These are phyloP conservation scores for Aristolochia californica DNA, from an alignment of 164 flowering plant species.

Conservation along the genomic window DNA sequence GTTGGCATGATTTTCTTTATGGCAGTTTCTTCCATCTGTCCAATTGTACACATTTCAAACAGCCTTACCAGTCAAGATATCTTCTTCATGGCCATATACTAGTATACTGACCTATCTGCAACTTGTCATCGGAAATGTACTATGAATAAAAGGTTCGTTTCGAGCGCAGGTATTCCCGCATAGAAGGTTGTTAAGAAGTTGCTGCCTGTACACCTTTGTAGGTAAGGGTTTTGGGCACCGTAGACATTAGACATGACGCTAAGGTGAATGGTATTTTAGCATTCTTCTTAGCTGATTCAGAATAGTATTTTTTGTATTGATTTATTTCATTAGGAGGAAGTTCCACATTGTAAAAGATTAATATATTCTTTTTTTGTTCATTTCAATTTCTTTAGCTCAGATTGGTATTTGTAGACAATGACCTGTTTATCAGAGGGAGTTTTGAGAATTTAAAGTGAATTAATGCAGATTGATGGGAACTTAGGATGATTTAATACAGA, in stretches of 20 bases:
- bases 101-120: too few species aligned
- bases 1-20: conserved; percentile 3
- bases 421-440: not conserved
- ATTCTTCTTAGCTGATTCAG: conserved; percentile 7
- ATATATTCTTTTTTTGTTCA: not conserved
- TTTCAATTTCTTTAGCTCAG: not conserved
- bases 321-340: not conserved
- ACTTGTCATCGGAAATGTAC: too few species aligned
- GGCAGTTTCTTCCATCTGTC: not conserved
- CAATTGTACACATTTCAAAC: not conserved
- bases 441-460: too few species aligned
- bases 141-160: too few species aligned
- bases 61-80: not conserved
- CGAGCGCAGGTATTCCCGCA: not conserved
- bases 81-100: not conserved
- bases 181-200: not conserved
- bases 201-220: not conserved
- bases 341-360: not conserved
- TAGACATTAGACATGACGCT: not conserved
- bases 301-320: conserved; percentile 1
- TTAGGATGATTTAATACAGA: too few species aligned
- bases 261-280: conserved; percentile 9
- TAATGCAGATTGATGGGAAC: too few species aligned
- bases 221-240: not conserved
- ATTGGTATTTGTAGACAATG: not conserved